Conservation (phyloP, 108 stramenopile species). For the Schizochytrium sp. region DNA sequence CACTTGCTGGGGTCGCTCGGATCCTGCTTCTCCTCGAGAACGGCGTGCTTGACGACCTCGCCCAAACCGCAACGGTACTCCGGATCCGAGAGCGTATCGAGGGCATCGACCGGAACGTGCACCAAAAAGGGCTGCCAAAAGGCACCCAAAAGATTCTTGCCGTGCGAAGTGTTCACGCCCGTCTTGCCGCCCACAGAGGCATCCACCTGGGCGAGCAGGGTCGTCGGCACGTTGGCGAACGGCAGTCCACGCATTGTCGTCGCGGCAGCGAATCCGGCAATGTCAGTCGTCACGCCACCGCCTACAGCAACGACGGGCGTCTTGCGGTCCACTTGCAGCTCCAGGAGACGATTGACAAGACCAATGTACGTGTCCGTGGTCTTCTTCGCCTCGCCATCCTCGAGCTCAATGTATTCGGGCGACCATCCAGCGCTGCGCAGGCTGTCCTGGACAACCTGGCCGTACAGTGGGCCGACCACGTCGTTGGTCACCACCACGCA, state of each 20-base stretch:
- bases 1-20: constrained; percentile 23
- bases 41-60: constrained; percentile 91
- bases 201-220: constrained; percentile 99
- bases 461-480: neutral
- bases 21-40: constrained; percentile 27
- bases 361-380: neutral
- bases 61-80: constrained; percentile 79
- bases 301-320: constrained; percentile 85
- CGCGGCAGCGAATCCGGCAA: constrained; percentile 95
- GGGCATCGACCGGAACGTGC: constrained; percentile 28
- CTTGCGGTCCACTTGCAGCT: constrained; percentile 48
- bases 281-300: constrained; percentile 96
- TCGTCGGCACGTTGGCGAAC: constrained; percentile 91
- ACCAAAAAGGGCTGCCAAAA: constrained; percentile 84
- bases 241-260: constrained; percentile 91
- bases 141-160: constrained; percentile 97
- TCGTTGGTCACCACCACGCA: neutral
- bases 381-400: constrained; percentile 10
- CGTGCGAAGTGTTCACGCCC: constrained; percentile 86
- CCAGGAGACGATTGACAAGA: neutral
- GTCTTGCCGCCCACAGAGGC: constrained; percentile 94
- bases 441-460: neutral
- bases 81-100: constrained; percentile 80
- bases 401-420: neutral
- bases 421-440: neutral